Evolutionary conservation across 169 alveolate species (phyloP).

Genomic region (Babesia ovis): DNA sequence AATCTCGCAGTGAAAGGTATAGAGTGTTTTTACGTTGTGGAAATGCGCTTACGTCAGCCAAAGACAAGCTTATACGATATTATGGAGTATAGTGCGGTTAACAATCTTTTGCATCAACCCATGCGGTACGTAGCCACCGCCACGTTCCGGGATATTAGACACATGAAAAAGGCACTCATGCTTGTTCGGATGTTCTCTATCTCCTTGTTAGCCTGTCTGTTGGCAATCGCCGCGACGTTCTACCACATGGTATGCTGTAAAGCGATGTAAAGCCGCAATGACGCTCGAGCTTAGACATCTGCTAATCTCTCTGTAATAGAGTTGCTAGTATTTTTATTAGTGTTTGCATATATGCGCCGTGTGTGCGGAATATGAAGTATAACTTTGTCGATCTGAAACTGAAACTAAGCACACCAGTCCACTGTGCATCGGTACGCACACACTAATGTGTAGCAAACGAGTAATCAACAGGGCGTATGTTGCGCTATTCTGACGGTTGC

Average conservation of each 20-base stretch:
- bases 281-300: too few species aligned
- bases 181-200: neutral
- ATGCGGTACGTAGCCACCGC: neutral
- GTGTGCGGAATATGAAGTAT: too few species aligned
- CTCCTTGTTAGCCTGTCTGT: neutral
- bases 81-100: neutral
- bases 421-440: slow-evolving; percentile 9
- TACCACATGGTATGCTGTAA: too few species aligned
- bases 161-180: neutral
- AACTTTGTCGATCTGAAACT: too few species aligned
- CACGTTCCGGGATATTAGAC: neutral
- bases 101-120: neutral
- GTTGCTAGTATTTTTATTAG: too few species aligned
- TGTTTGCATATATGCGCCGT: too few species aligned
- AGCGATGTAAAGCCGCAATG: too few species aligned
- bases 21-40: slow-evolving; percentile 22
- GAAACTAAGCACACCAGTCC: neutral
- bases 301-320: too few species aligned
- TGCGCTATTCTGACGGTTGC: neutral
- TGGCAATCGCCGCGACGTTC: neutral
- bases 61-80: neutral
- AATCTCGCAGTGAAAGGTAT: neutral
- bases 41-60: neutral
- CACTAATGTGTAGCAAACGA: neutral
- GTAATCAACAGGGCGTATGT: neutral